Percentiles rank a stretch among this genome's conserved stretches.
Evolutionary conservation across 2,329 filamentous ascomycete genomes (phyloP).

Genomic region (Colletotrichum sp.): DNA sequence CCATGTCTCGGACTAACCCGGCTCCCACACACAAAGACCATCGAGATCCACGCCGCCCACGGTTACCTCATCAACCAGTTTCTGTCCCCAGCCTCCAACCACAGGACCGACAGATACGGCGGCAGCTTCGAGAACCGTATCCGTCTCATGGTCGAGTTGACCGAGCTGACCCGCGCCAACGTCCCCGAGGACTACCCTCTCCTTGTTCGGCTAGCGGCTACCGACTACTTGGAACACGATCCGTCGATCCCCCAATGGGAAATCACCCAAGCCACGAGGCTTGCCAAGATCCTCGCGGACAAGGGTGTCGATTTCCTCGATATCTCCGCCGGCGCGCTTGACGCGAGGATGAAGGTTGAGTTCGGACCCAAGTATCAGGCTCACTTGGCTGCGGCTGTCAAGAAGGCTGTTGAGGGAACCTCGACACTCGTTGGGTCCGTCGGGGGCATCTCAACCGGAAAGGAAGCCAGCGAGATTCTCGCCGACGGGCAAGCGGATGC

Average conservation of each 20-base stretch:
- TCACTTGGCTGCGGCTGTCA: constrained; percentile 68
- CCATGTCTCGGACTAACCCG: neutral
- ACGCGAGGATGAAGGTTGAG: constrained; percentile 63
- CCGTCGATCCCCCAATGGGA: constrained; percentile 67
- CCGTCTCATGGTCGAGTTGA: constrained; percentile 46
- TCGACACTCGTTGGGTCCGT: constrained; percentile 44
- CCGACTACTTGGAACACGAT: constrained; percentile 73
- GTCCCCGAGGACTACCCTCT: constrained; percentile 72
- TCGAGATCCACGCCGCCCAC: constrained; percentile 46
- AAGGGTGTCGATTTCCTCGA: constrained; percentile 76
- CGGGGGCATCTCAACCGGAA: constrained; percentile 47
- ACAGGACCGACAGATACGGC: constrained; percentile 52
- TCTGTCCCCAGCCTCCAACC: constrained; percentile 47
- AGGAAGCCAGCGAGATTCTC: constrained; percentile 51
- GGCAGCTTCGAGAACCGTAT: constrained; percentile 49
- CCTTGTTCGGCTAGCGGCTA: constrained; percentile 72
- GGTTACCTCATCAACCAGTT: constrained; percentile 54
- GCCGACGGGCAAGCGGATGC: constrained; percentile 49
- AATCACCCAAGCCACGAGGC: constrained; percentile 62
- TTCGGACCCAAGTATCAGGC: constrained; percentile 71
- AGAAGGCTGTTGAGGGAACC: constrained; percentile 69
- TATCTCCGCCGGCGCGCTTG: constrained; percentile 69
- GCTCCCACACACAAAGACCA: neutral
- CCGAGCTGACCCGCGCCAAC: constrained; percentile 61
- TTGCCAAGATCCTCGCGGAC: constrained; percentile 66